Percentiles rank a stretch among this genome's conserved stretches.
Conservation (phyloP, 306 rosid species). For the Rosa rugosa region DNA sequence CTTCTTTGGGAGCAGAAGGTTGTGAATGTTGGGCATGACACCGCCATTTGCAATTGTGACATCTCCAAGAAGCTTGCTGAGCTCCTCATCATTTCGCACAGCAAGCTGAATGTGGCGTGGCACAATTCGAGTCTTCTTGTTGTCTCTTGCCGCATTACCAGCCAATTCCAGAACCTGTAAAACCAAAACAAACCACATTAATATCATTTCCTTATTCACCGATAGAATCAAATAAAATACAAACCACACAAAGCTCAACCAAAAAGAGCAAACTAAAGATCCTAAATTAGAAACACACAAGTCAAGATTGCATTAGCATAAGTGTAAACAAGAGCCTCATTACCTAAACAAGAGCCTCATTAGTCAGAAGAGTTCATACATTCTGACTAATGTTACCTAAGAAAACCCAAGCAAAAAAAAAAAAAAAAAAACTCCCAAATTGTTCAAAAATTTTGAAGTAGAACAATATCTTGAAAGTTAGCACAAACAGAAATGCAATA, state of each 20-base stretch:
- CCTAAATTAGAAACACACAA: background rate
- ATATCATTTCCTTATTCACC: background rate
- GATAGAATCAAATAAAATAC: background rate
- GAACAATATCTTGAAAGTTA: background rate
- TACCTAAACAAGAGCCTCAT: background rate
- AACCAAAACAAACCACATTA: background rate
- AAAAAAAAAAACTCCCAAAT: background rate
- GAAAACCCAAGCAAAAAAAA: too few relatives aligned
- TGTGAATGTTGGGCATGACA: constrained; percentile 96
- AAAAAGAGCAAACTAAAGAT: background rate
- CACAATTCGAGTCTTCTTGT: constrained; percentile 89
- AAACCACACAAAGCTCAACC: background rate
- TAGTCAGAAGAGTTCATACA: too few relatives aligned
- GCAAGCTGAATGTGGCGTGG: constrained; percentile 89
- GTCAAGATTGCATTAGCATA: background rate
- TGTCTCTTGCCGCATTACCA: constrained; percentile 90
- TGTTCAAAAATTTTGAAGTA: background rate
- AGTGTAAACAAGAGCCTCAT: background rate
- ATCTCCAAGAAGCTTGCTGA: constrained; percentile 83
- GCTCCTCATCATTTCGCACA: constrained; percentile 79
- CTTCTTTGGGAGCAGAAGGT: constrained; percentile 77
- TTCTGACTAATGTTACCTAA: too few relatives aligned
- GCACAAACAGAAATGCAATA: background rate
- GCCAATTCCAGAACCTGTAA: constrained; percentile 82
- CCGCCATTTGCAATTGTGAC: constrained; percentile 95